Conservation (phyloP, 2,329 filamentous ascomycete genomes). For the Aureobasidium sp. region DNA sequence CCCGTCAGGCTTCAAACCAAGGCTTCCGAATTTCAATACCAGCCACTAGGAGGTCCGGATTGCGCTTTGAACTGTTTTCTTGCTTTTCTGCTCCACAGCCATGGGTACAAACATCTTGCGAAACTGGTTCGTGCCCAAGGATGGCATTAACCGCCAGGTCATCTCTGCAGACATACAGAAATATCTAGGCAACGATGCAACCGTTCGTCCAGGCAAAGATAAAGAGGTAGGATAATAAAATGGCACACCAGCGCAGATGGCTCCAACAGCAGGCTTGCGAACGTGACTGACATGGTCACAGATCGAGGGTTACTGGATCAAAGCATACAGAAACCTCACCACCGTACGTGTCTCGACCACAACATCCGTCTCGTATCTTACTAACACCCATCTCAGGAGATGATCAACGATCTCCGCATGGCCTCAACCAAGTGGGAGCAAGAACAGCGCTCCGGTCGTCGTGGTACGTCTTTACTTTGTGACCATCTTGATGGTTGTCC, state of each 20-base stretch:
- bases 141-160: constrained; percentile 46
- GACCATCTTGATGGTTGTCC: constrained; percentile 26
- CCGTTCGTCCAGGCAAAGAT: constrained; percentile 42
- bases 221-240: constrained; percentile 16
- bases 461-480: constrained; percentile 38
- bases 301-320: constrained; percentile 45
- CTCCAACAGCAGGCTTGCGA: constrained; percentile 18
- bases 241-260: not conserved
- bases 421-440: constrained; percentile 42
- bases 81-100: constrained; percentile 8
- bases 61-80: not conserved
- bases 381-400: constrained; percentile 32
- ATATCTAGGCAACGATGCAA: constrained; percentile 45
- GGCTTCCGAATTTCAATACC: not conserved
- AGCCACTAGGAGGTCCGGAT: not conserved
- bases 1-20: constrained; percentile 6
- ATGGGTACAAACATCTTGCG: constrained; percentile 32
- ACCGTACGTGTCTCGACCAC: constrained; percentile 32
- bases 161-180: constrained; percentile 48
- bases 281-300: constrained; percentile 27
- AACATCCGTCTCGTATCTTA: not conserved
- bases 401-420: constrained; percentile 44
- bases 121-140: constrained; percentile 45
- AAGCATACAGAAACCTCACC: constrained; percentile 45
- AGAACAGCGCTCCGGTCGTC: constrained; percentile 31